Percentiles rank a stretch among this genome's conserved stretches.
These are phyloP conservation scores for Chaetomium globosum DNA, from an alignment of 2,329 filamentous ascomycete genomes.

Conservation along the genomic window DNA sequence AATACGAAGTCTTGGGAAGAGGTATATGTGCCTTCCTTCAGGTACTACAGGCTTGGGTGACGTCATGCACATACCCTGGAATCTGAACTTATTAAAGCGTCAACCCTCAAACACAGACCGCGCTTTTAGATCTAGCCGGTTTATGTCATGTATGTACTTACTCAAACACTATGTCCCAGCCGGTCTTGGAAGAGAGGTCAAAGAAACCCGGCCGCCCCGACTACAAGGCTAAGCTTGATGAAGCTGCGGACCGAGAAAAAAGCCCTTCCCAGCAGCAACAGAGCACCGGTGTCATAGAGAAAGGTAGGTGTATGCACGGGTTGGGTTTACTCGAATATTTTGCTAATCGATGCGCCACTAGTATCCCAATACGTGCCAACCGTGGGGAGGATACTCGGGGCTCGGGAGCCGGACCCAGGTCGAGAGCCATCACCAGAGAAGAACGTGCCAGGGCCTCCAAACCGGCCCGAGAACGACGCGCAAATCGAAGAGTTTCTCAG, in stretches of 20 bases:
- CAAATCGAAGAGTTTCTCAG: slow-evolving; percentile 58
- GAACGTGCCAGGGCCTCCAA: slow-evolving; percentile 44
- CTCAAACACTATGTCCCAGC: slow-evolving; percentile 15
- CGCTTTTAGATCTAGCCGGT: background rate
- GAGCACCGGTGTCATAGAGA: slow-evolving; percentile 45
- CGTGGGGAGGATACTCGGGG: slow-evolving; percentile 42
- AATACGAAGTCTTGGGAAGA: too few relatives aligned
- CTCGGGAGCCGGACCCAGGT: slow-evolving; percentile 36
- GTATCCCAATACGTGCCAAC: slow-evolving; percentile 26
- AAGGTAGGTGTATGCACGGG: slow-evolving; percentile 42
- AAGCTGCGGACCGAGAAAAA: slow-evolving; percentile 40
- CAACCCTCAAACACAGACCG: background rate
- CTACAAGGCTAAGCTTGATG: slow-evolving; percentile 52
- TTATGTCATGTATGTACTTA: background rate
- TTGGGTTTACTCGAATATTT: background rate
- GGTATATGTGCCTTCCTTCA: background rate
- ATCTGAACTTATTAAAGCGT: background rate
- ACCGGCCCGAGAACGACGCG: slow-evolving; percentile 50
- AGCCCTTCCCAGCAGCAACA: slow-evolving; percentile 33
- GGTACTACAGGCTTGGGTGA: background rate
- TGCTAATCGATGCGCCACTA: slow-evolving; percentile 2
- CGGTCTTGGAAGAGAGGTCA: slow-evolving; percentile 9
- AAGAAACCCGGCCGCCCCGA: slow-evolving; percentile 27
- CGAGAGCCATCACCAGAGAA: slow-evolving; percentile 29
- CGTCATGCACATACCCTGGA: background rate